These are phyloP conservation scores for Annulohypoxylon nitens DNA, from an alignment of 495 filamentous ascomycete genomes.

Conservation along the genomic window DNA sequence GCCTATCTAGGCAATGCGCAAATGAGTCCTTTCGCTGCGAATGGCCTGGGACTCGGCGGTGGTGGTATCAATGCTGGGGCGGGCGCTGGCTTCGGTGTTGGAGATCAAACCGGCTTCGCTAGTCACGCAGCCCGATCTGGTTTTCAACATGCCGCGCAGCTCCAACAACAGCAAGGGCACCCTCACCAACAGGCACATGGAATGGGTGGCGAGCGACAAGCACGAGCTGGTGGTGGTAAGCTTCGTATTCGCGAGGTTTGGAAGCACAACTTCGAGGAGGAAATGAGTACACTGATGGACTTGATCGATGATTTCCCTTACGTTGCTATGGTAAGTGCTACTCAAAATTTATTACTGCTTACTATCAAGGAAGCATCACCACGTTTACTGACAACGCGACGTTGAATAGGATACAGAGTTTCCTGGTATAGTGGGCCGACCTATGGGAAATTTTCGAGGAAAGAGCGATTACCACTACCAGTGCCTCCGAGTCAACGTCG, in stretches of 20 bases:
- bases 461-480: conserved; percentile 99
- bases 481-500: conserved; percentile 95
- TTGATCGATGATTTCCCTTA: conserved; percentile 92
- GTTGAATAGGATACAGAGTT: conserved; percentile 92
- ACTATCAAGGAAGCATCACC: not conserved
- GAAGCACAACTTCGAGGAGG: conserved; percentile 89
- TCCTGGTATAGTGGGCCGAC: conserved; percentile 92
- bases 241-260: conserved; percentile 93
- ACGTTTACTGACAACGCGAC: conserved; percentile 43
- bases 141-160: conserved; percentile 80
- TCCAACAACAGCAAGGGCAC: conserved; percentile 69
- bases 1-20: conserved; percentile 67
- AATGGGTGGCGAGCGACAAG: conserved; percentile 58
- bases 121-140: conserved; percentile 90
- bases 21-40: conserved; percentile 75
- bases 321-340: conserved; percentile 85
- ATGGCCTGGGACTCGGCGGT: conserved; percentile 71
- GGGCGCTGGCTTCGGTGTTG: conserved; percentile 66
- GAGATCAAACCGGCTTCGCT: conserved; percentile 83
- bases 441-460: conserved; percentile 91
- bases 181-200: conserved; percentile 69
- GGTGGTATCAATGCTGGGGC: conserved; percentile 56
- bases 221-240: conserved; percentile 63
- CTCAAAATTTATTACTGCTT: not conserved
- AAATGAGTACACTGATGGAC: conserved; percentile 82